Percentiles rank a stretch among this genome's conserved stretches.
Evolutionary conservation across 1,284 basidiomycete genomes (phyloP).

Genomic region (Fomitopsis palustris): DNA sequence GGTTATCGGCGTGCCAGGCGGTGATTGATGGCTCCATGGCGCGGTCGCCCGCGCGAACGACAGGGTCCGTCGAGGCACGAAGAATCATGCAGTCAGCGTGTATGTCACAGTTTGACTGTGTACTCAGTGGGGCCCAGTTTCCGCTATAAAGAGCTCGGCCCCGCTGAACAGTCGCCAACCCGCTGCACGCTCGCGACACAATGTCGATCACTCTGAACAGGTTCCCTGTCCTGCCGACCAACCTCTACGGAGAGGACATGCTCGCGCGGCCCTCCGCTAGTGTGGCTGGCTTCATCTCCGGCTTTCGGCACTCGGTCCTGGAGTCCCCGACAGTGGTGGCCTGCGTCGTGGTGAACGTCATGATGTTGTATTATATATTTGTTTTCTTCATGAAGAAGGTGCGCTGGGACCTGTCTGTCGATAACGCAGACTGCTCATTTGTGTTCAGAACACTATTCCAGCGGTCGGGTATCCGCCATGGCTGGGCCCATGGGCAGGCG

Average conservation of each 20-base stretch:
- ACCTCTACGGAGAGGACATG: conserved; percentile 4
- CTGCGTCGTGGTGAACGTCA: conserved; percentile 6
- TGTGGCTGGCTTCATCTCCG: conserved; percentile 7
- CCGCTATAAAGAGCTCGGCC: not conserved
- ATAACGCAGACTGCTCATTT: not conserved
- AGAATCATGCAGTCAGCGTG: conserved; percentile 4
- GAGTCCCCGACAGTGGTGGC: conserved; percentile 3
- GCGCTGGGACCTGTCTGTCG: not conserved
- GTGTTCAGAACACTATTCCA: not conserved
- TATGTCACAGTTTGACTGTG: conserved; percentile 1
- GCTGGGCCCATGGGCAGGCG: conserved; percentile 6
- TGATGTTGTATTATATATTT: conserved; percentile 7
- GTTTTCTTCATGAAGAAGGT: conserved; percentile 6
- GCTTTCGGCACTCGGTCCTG: conserved; percentile 1
- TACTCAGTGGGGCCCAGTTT: not conserved
- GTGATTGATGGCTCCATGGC: conserved; percentile 7
- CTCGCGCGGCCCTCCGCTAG: conserved; percentile 3
- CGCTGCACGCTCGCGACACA: not conserved
- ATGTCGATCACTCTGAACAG: conserved; percentile 10
- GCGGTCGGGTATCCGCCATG: conserved; percentile 7
- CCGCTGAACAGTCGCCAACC: not conserved
- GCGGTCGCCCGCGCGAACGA: not conserved
- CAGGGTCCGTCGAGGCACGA: conserved; percentile 8
- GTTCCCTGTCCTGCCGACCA: conserved; percentile 5
- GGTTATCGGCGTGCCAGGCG: conserved; percentile 5